Conservation (phyloP, 1,284 basidiomycete genomes). For the Singerocomus rubriflavus region DNA sequence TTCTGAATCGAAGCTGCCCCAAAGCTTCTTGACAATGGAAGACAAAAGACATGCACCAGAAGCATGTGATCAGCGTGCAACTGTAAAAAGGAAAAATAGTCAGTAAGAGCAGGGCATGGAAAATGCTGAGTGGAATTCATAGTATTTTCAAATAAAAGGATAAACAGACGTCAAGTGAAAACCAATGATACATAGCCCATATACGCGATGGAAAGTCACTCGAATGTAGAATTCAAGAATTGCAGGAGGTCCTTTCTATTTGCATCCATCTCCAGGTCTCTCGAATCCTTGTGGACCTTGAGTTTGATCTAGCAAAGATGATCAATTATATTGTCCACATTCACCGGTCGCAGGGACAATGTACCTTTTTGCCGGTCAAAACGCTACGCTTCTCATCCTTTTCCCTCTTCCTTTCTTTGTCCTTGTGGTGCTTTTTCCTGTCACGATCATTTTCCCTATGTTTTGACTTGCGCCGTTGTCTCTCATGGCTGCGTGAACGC, state of each 20-base stretch:
- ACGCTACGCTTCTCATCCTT: constrained; percentile 44
- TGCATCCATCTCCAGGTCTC: constrained; percentile 50
- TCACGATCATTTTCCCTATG: constrained; percentile 26
- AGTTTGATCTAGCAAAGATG: constrained; percentile 48
- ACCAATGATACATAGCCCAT: not conserved
- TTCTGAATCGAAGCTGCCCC: not conserved
- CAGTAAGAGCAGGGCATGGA: not conserved
- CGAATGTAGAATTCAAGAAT: constrained; percentile 52
- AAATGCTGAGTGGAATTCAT: not conserved
- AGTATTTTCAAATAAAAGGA: not conserved
- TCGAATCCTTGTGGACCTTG: constrained; percentile 55
- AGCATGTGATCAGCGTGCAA: not conserved
- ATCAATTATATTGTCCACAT: not conserved
- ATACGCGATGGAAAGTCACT: constrained; percentile 9
- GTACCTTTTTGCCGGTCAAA: constrained; percentile 54
- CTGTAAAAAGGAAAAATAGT: not conserved
- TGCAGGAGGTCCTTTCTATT: constrained; percentile 50
- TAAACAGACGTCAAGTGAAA: not conserved
- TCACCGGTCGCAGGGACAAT: not conserved
- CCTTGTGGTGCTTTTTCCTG: constrained; percentile 33
- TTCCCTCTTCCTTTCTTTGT: constrained; percentile 37
- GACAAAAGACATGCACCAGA: not conserved
- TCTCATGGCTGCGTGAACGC: constrained; percentile 22
- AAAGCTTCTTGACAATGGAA: not conserved
- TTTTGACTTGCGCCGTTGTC: constrained; percentile 20